A percentile compares a stretch with the other conserved stretches of the same genome.
Conservation (phyloP, 495 filamentous ascomycete genomes). For the Lichenothelia convexa region DNA sequence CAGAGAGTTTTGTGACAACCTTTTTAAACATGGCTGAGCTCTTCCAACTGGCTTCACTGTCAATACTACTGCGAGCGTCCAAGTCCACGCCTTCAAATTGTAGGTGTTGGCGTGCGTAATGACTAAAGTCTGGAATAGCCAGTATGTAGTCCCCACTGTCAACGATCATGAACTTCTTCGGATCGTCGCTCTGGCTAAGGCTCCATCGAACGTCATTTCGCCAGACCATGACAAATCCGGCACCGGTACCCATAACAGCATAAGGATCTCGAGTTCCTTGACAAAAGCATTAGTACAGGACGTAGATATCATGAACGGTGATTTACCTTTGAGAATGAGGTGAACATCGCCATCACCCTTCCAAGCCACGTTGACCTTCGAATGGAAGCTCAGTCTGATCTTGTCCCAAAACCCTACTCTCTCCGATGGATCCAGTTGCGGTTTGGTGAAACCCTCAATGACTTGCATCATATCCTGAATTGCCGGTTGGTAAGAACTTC, state of each 20-base stretch:
- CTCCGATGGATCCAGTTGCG: constrained; percentile 82
- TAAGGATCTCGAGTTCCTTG: constrained; percentile 78
- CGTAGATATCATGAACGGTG: too few species aligned
- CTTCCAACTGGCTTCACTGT: constrained; percentile 44
- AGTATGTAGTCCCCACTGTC: constrained; percentile 87
- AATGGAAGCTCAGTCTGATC: constrained; percentile 86
- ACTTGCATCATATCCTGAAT: constrained; percentile 99
- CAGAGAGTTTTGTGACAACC: constrained; percentile 94
- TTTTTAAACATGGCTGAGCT: constrained; percentile 79
- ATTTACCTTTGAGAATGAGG: constrained; percentile 65
- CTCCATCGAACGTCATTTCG: constrained; percentile 78
- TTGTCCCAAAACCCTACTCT: constrained; percentile 98
- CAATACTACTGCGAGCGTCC: constrained; percentile 37
- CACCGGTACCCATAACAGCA: constrained; percentile 75
- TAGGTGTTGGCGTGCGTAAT: constrained; percentile 51
- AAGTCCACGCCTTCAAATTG: constrained; percentile 24
- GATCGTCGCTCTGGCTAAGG: constrained; percentile 63
- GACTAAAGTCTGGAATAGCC: constrained; percentile 82
- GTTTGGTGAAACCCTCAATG: constrained; percentile 92
- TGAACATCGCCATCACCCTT: constrained; percentile 92
- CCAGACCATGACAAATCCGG: constrained; percentile 96
- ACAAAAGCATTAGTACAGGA: background rate
- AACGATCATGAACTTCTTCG: constrained; percentile 84
- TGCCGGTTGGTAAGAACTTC: constrained; percentile 89
- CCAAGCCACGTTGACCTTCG: constrained; percentile 75